A percentile compares a stretch with the other conserved stretches of the same genome.
These are phyloP conservation scores for Rhizopogon vinicolor DNA, from an alignment of 768 basidiomycete genomes.

Conservation along the genomic window DNA sequence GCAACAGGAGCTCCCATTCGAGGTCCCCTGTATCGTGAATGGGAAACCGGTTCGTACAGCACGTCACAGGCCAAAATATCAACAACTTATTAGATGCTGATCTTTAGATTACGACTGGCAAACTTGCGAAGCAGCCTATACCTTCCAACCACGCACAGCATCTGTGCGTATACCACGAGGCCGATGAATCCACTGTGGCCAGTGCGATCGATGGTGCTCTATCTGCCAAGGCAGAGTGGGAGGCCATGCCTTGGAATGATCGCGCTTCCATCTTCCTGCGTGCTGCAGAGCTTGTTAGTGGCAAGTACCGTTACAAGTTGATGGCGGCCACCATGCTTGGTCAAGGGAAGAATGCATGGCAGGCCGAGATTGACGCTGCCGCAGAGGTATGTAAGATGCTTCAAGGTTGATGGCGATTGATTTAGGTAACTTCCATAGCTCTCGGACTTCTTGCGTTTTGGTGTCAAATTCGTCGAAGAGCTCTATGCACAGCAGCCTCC, in stretches of 20 bases:
- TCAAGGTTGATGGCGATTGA: neutral
- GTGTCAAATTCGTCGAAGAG: slow-evolving; percentile 95
- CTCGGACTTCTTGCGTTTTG: slow-evolving; percentile 92
- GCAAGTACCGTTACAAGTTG: slow-evolving; percentile 93
- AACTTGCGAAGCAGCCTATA: slow-evolving; percentile 71
- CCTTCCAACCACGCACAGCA: slow-evolving; percentile 82
- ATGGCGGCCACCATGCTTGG: slow-evolving; percentile 97
- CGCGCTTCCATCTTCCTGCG: slow-evolving; percentile 97
- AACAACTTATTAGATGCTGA: slow-evolving; percentile 2
- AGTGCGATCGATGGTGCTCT: slow-evolving; percentile 86
- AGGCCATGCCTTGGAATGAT: slow-evolving; percentile 93
- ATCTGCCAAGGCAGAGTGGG: slow-evolving; percentile 85
- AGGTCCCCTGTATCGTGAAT: slow-evolving; percentile 91
- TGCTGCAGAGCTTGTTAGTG: slow-evolving; percentile 92
- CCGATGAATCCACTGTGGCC: slow-evolving; percentile 68
- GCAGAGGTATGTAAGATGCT: slow-evolving; percentile 67
- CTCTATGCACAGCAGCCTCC: slow-evolving; percentile 88
- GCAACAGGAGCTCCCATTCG: slow-evolving; percentile 80
- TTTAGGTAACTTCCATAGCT: slow-evolving; percentile 40
- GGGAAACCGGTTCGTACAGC: slow-evolving; percentile 67
- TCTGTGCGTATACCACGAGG: slow-evolving; percentile 86
- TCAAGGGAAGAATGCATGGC: slow-evolving; percentile 99
- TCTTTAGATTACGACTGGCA: slow-evolving; percentile 73
- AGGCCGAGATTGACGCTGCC: slow-evolving; percentile 98
- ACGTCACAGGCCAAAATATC: neutral